Evolutionary conservation across 441 rosid genomes (phyloP).

Genomic region (Codiaeum variegatum): DNA sequence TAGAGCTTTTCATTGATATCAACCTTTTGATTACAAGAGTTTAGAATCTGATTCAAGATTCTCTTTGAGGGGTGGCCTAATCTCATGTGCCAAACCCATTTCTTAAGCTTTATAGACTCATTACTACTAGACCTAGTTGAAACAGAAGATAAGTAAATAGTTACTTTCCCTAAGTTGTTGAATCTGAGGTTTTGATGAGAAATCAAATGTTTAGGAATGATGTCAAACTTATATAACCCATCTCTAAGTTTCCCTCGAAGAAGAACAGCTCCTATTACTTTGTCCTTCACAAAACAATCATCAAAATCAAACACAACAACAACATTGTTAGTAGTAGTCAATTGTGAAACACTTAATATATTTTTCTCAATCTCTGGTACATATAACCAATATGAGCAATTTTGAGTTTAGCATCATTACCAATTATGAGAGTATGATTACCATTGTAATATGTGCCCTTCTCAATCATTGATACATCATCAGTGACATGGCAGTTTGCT

Average conservation of each 20-base stretch:
- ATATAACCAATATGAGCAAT: not conserved
- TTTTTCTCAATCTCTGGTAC: not conserved
- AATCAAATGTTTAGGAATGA: not conserved
- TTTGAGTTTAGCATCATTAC: not conserved
- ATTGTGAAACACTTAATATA: not conserved
- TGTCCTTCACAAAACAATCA: not conserved
- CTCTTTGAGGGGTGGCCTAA: not conserved
- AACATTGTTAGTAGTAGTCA: not conserved
- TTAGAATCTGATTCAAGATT: not conserved
- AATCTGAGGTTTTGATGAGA: too few relatives aligned
- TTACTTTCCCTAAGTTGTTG: too few relatives aligned
- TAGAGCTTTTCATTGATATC: not conserved
- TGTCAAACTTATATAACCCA: not conserved
- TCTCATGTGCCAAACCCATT: not conserved
- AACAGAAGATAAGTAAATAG: not conserved
- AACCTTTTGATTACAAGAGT: not conserved
- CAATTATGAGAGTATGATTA: not conserved
- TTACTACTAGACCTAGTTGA: not conserved
- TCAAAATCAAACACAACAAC: not conserved
- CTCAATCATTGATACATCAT: not conserved
- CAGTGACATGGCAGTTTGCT: not conserved
- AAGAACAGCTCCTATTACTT: not conserved
- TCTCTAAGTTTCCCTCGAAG: not conserved
- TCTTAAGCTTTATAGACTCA: not conserved
- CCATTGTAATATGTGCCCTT: not conserved